Evolutionary conservation across 345 rosid species (phyloP).

Genomic region (Ceriops decandra): DNA sequence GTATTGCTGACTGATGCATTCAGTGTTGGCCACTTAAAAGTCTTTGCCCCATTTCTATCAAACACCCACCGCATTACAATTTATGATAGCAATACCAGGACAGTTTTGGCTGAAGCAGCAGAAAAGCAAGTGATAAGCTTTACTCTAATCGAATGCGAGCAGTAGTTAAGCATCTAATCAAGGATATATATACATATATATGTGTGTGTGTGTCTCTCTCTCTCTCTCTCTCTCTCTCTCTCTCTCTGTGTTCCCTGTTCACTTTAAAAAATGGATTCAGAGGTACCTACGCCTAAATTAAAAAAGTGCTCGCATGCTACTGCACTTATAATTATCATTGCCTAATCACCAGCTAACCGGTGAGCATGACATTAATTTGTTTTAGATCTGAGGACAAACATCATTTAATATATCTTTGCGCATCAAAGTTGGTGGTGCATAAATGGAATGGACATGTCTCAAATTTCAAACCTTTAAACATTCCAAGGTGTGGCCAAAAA

Average conservation of each 20-base stretch:
- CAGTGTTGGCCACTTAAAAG: not conserved
- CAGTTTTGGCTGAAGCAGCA: conserved; percentile 1
- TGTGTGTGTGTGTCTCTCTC: too few species aligned
- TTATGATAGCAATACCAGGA: not conserved
- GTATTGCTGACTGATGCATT: not conserved
- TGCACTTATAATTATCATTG: not conserved
- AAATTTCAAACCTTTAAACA: too few species aligned
- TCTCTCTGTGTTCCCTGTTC: not conserved
- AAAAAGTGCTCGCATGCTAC: too few species aligned
- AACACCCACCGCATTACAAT: conserved; percentile 9
- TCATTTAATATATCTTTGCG: too few species aligned
- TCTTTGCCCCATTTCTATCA: not conserved
- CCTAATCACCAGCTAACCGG: not conserved
- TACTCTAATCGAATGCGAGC: not conserved
- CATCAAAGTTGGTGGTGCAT: too few species aligned
- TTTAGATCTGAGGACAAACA: not conserved
- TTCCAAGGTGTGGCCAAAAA: too few species aligned
- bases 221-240: too few species aligned
- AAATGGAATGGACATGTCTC: too few species aligned
- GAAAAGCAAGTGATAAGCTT: not conserved
- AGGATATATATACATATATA: not conserved
- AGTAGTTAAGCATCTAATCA: not conserved
- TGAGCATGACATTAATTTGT: not conserved
- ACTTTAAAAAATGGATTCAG: not conserved
- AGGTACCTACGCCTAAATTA: not conserved